Base-by-base conservation (phyloP, 371 early-diverging fungal genomes). In the Sporodiniella umbellata region DNA sequence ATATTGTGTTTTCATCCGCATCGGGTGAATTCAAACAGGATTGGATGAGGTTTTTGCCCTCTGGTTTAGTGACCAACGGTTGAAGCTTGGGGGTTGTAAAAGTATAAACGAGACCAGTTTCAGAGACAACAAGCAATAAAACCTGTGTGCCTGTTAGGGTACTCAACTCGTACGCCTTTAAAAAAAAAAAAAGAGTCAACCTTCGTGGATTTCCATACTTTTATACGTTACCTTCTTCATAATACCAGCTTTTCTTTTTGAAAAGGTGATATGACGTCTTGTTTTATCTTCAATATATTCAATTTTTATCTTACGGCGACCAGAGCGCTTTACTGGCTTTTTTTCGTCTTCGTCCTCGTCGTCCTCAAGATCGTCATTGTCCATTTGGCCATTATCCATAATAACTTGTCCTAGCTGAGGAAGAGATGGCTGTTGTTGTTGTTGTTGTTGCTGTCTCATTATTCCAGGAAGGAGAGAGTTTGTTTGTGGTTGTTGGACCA, bases 121-220 rank as follows among this genome's bases (percentile, higher is more conserved):
- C 97, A 10, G 95, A 92, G 14, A 96, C 96, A 12, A 98, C 89
- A 24, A 99, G 64, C 42, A 98, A 72, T 48, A 98, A 79, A 21
- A 98, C 92, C 65, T 99, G 93, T 1, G 97, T 94, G 42, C 97
- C 96, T 4, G 99, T 98, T 48, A 99, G 70, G 2, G 94, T 90
- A 62, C 85, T 85, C 8, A 99, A 79, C 68, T 98, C 99, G 56
- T 89, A 95, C 1, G 97, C 98, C 85, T 90, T n/a, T n/a, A n/a
- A n/a, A 57, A 26, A 22, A n/a, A 42, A 17, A 37, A 15, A 17
- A n/a, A 12, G 8, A 37, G 11, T n/a, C 8, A 2, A 15, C 8
- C 8, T n/a, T n/a, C 18, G 10, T 48, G 3, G 15, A 12, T 24
- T 26, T 33, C 12, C 33, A 15, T 31, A 24, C 45, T 51, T 39